These are phyloP conservation scores for Vickermania spadyakhi DNA, from an alignment of 208 protist species.

Conservation along the genomic window DNA sequence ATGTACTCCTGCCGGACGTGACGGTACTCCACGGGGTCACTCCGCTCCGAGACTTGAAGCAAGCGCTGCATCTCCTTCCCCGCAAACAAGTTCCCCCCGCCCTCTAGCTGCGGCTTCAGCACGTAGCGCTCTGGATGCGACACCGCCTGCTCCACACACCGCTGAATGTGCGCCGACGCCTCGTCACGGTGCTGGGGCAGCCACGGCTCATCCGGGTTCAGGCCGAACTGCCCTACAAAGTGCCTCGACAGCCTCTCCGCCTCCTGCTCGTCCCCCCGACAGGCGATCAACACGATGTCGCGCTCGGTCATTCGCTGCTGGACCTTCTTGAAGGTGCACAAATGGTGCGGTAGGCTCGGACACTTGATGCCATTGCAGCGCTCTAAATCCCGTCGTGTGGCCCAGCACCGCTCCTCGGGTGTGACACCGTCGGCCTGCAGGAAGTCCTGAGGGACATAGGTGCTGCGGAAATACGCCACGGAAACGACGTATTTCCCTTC, in stretches of 20 bases:
- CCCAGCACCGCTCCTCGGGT: conserved; percentile 75
- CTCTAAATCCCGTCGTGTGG: conserved; percentile 65
- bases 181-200: conserved; percentile 2
- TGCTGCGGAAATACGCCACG: conserved; percentile 90
- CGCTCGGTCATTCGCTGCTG: conserved; percentile 88
- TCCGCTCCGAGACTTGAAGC: conserved; percentile 18
- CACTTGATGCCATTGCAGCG: conserved; percentile 88
- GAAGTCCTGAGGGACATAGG: conserved; percentile 91
- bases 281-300: conserved; percentile 46
- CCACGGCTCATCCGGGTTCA: conserved; percentile 59
- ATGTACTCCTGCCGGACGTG: conserved; percentile 80
- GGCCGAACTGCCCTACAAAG: conserved; percentile 87
- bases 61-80: conserved; percentile 54
- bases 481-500: conserved; percentile 50
- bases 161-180: conserved; percentile 10
- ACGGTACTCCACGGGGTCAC: conserved; percentile 15
- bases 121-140: conserved; percentile 76
- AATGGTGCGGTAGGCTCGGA: conserved; percentile 91
- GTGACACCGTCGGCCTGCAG: conserved; percentile 16
- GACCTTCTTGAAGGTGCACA: conserved; percentile 94
- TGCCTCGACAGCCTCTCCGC: conserved; percentile 31
- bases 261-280: conserved; percentile 34
- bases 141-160: conserved; percentile 58
- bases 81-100: conserved; percentile 90
- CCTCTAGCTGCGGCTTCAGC: conserved; percentile 95